phyloP scores from a whole-genome alignment of 192 early-diverging fungal genomes.

The Backusella tarrabulga region DNA sequence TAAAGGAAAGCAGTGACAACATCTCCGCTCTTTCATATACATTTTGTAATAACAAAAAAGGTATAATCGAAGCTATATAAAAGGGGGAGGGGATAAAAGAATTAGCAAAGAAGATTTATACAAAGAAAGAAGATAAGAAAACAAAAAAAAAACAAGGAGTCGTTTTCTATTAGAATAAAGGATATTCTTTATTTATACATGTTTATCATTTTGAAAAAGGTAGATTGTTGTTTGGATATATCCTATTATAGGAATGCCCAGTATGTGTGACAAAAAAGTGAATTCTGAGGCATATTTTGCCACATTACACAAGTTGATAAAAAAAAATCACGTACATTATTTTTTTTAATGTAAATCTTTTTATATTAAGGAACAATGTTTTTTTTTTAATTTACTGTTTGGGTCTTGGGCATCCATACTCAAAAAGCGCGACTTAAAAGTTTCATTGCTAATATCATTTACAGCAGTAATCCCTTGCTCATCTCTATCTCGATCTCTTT shows the following conservation, averaged over 20 bases:
- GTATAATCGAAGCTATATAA: background rate
- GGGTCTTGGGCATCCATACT: background rate
- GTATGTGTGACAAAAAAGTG: background rate
- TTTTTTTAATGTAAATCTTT: background rate
- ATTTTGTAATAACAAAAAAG: background rate
- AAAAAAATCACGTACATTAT: background rate
- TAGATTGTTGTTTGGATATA: background rate
- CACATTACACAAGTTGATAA: background rate
- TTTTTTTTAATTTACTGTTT: background rate
- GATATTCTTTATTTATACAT: background rate
- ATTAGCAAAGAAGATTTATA: background rate
- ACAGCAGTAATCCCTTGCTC: background rate
- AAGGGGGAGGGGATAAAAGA: background rate
- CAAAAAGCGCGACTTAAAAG: background rate
- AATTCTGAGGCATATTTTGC: background rate
- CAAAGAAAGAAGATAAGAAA: background rate
- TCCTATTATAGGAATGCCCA: background rate
- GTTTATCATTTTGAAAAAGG: constrained; percentile 6
- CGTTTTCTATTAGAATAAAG: background rate
- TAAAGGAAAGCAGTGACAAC: background rate
- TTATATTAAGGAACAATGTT: background rate
- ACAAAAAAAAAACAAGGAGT: background rate
- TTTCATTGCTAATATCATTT: background rate
- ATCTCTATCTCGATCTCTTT: background rate
- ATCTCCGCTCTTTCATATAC: background rate